A percentile compares a stretch with the other conserved stretches of the same genome.
These are phyloP conservation scores for Notholithocarpus densiflorus DNA, from an alignment of 306 rosid species.

Conservation along the genomic window DNA sequence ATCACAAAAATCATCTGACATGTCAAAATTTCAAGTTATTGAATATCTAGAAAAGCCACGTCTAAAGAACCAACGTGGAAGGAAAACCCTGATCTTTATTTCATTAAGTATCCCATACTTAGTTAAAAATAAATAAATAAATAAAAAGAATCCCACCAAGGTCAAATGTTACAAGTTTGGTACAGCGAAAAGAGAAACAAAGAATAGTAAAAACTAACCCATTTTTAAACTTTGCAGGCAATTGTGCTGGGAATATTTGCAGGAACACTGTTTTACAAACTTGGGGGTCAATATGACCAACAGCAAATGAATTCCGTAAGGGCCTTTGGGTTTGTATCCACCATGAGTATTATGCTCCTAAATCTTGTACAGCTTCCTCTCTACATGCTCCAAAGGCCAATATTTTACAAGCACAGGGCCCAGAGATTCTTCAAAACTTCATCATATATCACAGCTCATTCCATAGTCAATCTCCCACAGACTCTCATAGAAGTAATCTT, in stretches of 20 bases:
- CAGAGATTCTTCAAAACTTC: conserved; percentile 8
- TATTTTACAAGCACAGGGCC: conserved; percentile 3
- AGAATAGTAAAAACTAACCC: background rate
- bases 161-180: too few species aligned
- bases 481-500: conserved; percentile 5
- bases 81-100: background rate
- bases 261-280: conserved; percentile 2
- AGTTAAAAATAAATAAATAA: too few species aligned
- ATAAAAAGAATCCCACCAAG: too few species aligned
- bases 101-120: background rate
- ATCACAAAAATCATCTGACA: background rate
- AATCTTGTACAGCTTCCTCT: conserved; percentile 3
- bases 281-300: conserved; percentile 4
- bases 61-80: background rate
- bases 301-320: conserved; percentile 1
- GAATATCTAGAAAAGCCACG: background rate
- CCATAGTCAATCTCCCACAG: conserved; percentile 11
- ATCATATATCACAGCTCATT: background rate
- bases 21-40: background rate
- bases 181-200: too few species aligned
- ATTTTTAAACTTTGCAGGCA: background rate
- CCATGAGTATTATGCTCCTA: background rate
- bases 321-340: conserved; percentile 10
- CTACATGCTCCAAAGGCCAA: conserved; percentile 14
- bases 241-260: background rate